Percentiles rank a stretch among this genome's conserved stretches.
Conservation (phyloP, 2,329 filamentous ascomycete species). For the Pestalotiopsis sp. region DNA sequence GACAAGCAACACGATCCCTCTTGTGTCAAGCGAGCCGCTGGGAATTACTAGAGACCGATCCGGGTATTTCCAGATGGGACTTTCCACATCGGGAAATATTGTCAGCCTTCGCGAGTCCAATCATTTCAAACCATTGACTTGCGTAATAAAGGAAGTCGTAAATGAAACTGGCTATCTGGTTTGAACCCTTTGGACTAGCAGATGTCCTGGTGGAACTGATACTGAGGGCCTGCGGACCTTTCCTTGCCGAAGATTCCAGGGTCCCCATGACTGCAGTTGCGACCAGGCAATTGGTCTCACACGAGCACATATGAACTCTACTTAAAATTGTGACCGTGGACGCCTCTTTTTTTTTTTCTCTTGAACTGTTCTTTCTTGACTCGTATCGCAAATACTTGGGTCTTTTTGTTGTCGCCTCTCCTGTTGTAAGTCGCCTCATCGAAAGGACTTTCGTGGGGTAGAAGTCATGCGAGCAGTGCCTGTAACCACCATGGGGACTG, state of each 20-base stretch:
- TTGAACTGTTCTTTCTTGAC: no score
- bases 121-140: neutral
- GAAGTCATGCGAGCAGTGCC: neutral
- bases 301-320: neutral
- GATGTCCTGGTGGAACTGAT: neutral
- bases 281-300: neutral
- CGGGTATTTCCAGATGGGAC: neutral
- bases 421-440: neutral
- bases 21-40: conserved; percentile 1
- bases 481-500: neutral
- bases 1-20: neutral
- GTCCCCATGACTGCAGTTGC: neutral
- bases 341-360: neutral
- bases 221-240: neutral
- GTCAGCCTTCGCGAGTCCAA: neutral
- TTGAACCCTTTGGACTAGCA: neutral
- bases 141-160: conserved; percentile 1
- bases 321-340: neutral
- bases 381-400: no score
- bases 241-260: neutral
- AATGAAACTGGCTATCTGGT: neutral
- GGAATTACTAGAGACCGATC: neutral
- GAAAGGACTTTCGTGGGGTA: neutral
- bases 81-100: neutral
- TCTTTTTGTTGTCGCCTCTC: no score